A percentile compares a stretch with the other conserved stretches of the same genome.
These are phyloP conservation scores for Colletotrichum zoysiae DNA, from an alignment of 2,329 filamentous ascomycete species.

Conservation along the genomic window DNA sequence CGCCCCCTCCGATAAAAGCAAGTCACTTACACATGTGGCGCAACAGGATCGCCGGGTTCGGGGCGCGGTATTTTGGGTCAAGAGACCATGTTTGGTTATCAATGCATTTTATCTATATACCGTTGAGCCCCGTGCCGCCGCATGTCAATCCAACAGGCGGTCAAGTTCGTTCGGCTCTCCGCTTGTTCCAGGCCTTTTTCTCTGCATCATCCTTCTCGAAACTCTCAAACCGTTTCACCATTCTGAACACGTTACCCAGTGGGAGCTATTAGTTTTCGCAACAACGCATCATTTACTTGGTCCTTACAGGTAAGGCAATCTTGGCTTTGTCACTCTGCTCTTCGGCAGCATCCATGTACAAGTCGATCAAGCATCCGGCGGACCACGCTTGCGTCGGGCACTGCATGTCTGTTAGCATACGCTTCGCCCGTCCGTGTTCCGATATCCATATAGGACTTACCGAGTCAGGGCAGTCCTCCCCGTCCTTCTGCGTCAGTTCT, in stretches of 20 bases:
- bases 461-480: slow-evolving; percentile 87
- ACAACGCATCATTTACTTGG: slow-evolving; percentile 30
- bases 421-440: neutral
- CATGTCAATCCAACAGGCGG: slow-evolving; percentile 10
- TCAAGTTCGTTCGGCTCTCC: slow-evolving; percentile 20
- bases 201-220: slow-evolving; percentile 10
- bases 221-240: slow-evolving; percentile 24
- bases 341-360: slow-evolving; percentile 90
- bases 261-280: slow-evolving; percentile 16
- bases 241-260: slow-evolving; percentile 19
- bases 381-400: slow-evolving; percentile 98
- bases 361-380: slow-evolving; percentile 90
- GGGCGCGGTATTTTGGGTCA: neutral
- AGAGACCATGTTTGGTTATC: slow-evolving; percentile 38
- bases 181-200: slow-evolving; percentile 1
- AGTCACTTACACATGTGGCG: neutral
- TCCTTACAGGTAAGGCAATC: slow-evolving; percentile 46
- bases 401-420: slow-evolving; percentile 56
- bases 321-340: slow-evolving; percentile 54
- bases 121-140: slow-evolving; percentile 3
- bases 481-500: slow-evolving; percentile 92
- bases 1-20: no score
- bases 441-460: slow-evolving; percentile 64
- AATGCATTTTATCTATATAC: slow-evolving; percentile 39
- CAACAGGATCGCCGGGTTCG: neutral